Evolutionary conservation across 257 asterid genomes (phyloP).

Genomic region (Phtheirospermum japonicum): DNA sequence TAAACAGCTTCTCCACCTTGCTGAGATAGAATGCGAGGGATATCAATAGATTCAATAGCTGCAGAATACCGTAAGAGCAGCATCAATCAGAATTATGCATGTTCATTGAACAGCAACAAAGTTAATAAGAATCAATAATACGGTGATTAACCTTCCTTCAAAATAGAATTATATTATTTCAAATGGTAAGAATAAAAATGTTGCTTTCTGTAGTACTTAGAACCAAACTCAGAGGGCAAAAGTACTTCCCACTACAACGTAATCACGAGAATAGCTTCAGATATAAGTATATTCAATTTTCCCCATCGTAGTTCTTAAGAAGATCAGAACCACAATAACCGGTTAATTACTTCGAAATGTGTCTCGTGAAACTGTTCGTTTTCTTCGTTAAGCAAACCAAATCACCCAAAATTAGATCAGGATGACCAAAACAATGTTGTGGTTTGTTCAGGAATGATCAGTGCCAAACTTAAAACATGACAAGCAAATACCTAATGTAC

Average conservation of each 20-base stretch:
- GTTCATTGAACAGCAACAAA: slow-evolving; percentile 17
- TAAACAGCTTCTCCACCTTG: slow-evolving; percentile 99
- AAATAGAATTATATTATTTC: slow-evolving; percentile 15
- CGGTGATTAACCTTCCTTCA: slow-evolving; percentile 19
- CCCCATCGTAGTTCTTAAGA: slow-evolving; percentile 8
- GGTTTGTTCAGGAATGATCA: background rate
- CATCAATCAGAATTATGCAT: slow-evolving; percentile 21
- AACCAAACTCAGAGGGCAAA: slow-evolving; percentile 20
- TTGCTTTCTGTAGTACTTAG: slow-evolving; percentile 3
- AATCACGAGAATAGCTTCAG: slow-evolving; percentile 8
- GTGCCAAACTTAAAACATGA: background rate
- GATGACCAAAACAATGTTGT: background rate
- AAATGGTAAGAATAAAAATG: background rate
- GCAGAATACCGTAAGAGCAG: slow-evolving; percentile 35
- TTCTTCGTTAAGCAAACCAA: background rate
- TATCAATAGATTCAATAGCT: slow-evolving; percentile 93
- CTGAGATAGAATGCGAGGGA: slow-evolving; percentile 95
- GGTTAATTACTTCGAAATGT: slow-evolving; percentile 15
- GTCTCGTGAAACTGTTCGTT: slow-evolving; percentile 10
- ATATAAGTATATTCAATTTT: background rate
- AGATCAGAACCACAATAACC: slow-evolving; percentile 10
- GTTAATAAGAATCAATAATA: slow-evolving; percentile 17
- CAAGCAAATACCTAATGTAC: background rate
- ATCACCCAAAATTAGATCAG: slow-evolving; percentile 3
- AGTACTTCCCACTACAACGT: background rate